A percentile compares a stretch with the other conserved stretches of the same genome.
phyloP scores from a whole-genome alignment of 768 basidiomycete species.

The Boletus speciosus region DNA sequence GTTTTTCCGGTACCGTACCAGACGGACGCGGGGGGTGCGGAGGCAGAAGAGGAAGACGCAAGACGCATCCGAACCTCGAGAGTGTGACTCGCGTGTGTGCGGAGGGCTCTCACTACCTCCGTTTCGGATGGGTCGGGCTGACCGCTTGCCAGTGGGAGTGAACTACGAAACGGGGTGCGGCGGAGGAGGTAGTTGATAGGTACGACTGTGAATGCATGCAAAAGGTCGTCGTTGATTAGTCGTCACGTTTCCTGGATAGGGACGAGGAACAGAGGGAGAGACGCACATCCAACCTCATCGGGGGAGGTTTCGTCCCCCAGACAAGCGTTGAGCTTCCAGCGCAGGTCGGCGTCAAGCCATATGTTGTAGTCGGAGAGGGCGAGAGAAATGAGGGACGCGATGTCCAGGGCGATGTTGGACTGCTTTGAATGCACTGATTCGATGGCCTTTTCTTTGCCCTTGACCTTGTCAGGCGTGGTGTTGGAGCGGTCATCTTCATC shows the following conservation, averaged over 20 bases:
- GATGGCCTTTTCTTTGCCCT: conserved; percentile 19
- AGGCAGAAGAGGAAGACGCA: conserved; percentile 4
- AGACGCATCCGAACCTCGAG: conserved; percentile 66
- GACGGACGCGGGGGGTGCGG: conserved; percentile 37
- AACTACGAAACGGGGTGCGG: conserved; percentile 29
- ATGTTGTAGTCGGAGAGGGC: conserved; percentile 70
- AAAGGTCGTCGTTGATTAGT: neutral
- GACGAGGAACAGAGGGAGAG: neutral
- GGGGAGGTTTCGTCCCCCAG: conserved; percentile 6
- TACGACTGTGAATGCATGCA: conserved; percentile 42
- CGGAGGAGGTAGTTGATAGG: conserved; percentile 55
- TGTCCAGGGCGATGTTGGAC: conserved; percentile 39
- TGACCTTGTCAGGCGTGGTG: conserved; percentile 22
- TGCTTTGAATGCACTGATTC: conserved; percentile 16
- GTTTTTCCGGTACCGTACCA: conserved; percentile 35
- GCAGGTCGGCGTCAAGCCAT: conserved; percentile 59
- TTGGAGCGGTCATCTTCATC: neutral
- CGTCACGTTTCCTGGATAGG: neutral
- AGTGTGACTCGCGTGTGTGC: conserved; percentile 40
- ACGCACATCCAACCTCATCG: conserved; percentile 49
- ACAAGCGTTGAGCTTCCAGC: conserved; percentile 42
- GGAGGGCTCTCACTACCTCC: conserved; percentile 55
- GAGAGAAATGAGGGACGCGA: conserved; percentile 48
- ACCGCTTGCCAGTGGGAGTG: neutral
- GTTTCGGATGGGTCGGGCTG: conserved; percentile 36